These are phyloP conservation scores for Wickerhamiella azymoides DNA, from an alignment of 805 yeast species.

Conservation along the genomic window DNA sequence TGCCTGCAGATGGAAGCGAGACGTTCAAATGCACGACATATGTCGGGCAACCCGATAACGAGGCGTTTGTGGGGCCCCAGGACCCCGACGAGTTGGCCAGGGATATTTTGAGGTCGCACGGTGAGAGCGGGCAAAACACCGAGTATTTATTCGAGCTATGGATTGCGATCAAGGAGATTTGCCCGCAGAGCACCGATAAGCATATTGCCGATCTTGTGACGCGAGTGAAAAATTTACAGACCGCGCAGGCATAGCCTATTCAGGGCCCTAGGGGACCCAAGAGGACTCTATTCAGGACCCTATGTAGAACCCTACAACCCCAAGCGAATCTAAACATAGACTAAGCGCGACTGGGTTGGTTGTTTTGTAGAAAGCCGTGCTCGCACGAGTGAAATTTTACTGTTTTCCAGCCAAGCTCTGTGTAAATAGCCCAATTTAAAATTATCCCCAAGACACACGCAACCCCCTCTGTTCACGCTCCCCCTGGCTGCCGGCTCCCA, in stretches of 20 bases:
- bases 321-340: too few relatives aligned
- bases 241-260: too few relatives aligned
- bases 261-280: too few relatives aligned
- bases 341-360: too few relatives aligned
- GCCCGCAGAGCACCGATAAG: conserved; percentile 28
- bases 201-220: conserved; percentile 30
- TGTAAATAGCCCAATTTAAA: too few relatives aligned
- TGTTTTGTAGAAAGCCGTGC: too few relatives aligned
- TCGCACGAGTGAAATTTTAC: too few relatives aligned
- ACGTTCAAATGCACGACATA: conserved; percentile 50
- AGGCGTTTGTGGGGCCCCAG: conserved; percentile 79
- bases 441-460: too few relatives aligned
- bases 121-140: conserved; percentile 71
- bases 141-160: conserved; percentile 53
- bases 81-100: conserved; percentile 41
- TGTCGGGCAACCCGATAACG: conserved; percentile 71
- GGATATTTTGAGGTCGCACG: conserved; percentile 41
- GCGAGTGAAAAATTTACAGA: conserved; percentile 18
- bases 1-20: conserved; percentile 26
- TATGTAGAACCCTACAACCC: too few relatives aligned
- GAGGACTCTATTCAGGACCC: too few relatives aligned
- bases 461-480: not conserved
- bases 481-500: not conserved
- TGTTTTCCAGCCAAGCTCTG: too few relatives aligned
- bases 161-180: conserved; percentile 33